phyloP scores from a whole-genome alignment of 2,329 filamentous ascomycete species.

The Lachnellula arida region DNA sequence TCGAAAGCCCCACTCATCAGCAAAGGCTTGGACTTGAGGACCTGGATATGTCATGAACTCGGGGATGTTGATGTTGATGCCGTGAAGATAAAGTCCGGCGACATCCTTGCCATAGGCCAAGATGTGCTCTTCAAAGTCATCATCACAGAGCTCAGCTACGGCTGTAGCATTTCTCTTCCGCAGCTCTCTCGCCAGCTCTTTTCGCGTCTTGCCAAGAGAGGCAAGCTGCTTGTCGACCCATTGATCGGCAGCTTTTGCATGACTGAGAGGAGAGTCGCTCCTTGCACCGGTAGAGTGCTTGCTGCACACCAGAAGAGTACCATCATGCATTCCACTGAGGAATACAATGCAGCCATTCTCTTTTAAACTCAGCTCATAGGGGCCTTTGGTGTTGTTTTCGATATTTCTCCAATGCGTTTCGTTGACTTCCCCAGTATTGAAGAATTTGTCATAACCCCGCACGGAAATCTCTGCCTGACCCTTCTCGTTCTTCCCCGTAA shows the following conservation, averaged over 20 bases:
- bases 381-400: slow-evolving; percentile 67
- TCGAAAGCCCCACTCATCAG: slow-evolving; percentile 87
- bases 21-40: slow-evolving; percentile 79
- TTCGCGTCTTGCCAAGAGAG: slow-evolving; percentile 69
- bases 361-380: slow-evolving; percentile 94
- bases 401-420: slow-evolving; percentile 83
- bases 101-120: slow-evolving; percentile 78
- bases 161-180: slow-evolving; percentile 83
- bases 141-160: slow-evolving; percentile 93
- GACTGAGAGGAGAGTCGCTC: slow-evolving; percentile 57
- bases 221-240: slow-evolving; percentile 79
- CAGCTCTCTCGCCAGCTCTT: slow-evolving; percentile 72
- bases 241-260: slow-evolving; percentile 76
- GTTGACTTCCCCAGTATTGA: slow-evolving; percentile 80
- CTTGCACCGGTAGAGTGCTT: slow-evolving; percentile 91
- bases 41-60: slow-evolving; percentile 85
- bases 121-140: slow-evolving; percentile 95
- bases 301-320: slow-evolving; percentile 90
- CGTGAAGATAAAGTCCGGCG: slow-evolving; percentile 90
- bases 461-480: slow-evolving; percentile 73
- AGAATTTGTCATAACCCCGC: slow-evolving; percentile 98
- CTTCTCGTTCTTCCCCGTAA: slow-evolving; percentile 68
- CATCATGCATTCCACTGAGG: slow-evolving; percentile 85
- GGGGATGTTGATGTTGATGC: slow-evolving; percentile 92
- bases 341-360: slow-evolving; percentile 99